These are phyloP conservation scores for Microthlaspi erraticum DNA, from an alignment of 345 rosid species.

Conservation along the genomic window DNA sequence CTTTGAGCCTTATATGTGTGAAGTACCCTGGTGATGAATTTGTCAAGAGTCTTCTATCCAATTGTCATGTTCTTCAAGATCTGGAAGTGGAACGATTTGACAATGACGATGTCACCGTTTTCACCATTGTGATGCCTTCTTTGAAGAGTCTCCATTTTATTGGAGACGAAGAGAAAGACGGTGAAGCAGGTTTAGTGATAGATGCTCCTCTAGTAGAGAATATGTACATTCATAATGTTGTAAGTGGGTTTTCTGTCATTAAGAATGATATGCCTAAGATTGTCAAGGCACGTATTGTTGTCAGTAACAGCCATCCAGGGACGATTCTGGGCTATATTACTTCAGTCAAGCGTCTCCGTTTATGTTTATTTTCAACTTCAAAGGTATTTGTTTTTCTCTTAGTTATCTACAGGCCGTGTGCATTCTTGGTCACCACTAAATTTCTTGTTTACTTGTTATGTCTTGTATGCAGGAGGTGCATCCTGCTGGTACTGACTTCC, in stretches of 20 bases:
- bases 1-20: background rate
- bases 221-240: no score
- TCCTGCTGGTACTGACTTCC: conserved; percentile 2
- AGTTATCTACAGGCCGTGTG: no score
- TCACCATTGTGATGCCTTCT: background rate
- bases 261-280: background rate
- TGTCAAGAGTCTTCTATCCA: conserved; percentile 7
- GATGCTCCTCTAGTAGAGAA: background rate
- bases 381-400: no score
- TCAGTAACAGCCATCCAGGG: background rate
- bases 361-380: background rate
- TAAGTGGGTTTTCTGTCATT: background rate
- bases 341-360: background rate
- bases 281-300: background rate
- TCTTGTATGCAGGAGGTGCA: no score
- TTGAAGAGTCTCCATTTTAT: no score
- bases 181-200: background rate
- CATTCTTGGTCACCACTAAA: no score
- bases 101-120: background rate
- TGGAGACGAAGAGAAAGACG: background rate
- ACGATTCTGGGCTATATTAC: background rate
- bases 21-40: conserved; percentile 15
- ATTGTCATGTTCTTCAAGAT: conserved; percentile 2
- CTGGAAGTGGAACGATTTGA: background rate
- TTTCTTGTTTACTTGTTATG: no score